Evolutionary conservation across 768 basidiomycete genomes (phyloP), one percentile per base, ranked within the genome.

Genomic region (Wakefieldia striispora): DNA sequence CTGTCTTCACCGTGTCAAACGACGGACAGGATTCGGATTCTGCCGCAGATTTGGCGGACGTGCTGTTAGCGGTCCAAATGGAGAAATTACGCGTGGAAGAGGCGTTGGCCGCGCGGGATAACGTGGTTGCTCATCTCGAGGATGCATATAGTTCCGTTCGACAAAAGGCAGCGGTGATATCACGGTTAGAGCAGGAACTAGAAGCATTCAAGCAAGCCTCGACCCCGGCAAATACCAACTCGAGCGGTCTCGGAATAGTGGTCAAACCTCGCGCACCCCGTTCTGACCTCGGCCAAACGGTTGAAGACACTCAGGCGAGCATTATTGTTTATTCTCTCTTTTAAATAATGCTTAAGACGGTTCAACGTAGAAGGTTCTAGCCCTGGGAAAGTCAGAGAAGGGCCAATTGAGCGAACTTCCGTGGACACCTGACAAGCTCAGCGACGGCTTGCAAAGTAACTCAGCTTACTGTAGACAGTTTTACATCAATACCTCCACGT

Each of bases 51-150:
- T 31, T 51, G 29, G 77, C 74, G 3, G 80, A 82, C 53, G 72
- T 80, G 61, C 75, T 80, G 11, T 66, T 84, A 23, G 78, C 81
- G 49, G 68, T 82, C 17, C 75, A 81, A 52, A 65, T 76, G 29
- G 82, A 84, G 54, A 73, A 72, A 35, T 48, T 76, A 42, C 75
- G 76, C 41, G 76, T 82, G 1, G 65, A 63, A 19, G 84, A 88
- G 58, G 83, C 82, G 2, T 63, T 83, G 45, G 70, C 67, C 23
- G 86, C 86, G 26, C 80, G 86, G 35, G 86, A 89, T 58, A 76
- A 74, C 26, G 78, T 76, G 14, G 77, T 85, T 2, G 67, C 76
- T 36, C 79, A 78, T 26, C 75, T 89, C 12, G 72, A 77, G 27
- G 76, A 81, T 40, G 83, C 83, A 10, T 84, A 81, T 58, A 62